Evolutionary conservation across 208 protist species (phyloP), one percentile per base, ranked within the genome.

Genomic region (Leishmania amazonensis): DNA sequence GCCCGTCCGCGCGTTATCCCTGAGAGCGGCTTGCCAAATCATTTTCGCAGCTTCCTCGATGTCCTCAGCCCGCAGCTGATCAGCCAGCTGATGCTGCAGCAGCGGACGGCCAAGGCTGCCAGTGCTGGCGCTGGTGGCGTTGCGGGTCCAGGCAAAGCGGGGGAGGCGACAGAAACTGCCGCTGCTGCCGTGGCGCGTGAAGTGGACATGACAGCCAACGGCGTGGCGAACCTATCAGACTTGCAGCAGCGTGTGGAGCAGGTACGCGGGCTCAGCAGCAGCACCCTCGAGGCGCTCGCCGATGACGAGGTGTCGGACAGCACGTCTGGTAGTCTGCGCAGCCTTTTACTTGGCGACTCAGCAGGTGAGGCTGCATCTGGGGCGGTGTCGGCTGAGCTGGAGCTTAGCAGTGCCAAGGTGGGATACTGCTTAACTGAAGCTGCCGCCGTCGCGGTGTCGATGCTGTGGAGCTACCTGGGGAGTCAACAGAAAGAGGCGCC

Each of bases 341-440:
- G 76, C 21, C 64, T 81, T 17, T 58, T 86, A 9, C 71, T 81
- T 35, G 71, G 42, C 21, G 82, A 81, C 47, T 4, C 58, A 7
- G 77, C 60, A 31, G 60, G 17, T 1, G 42, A 35, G 6, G 31
- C 31, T 35, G 77, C 53, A 24, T 28, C 68, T 9, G 51, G 60
- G 0, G 45, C 76, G 8, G 40, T 58, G 2, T n/a, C 81, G 21
- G 62, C 77, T 3, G 77, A 85, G 49, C 62, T 74, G 75, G 86
- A 85, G 49, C 83, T 85, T 53, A 88, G 85, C 78, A 81, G 78
- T 60, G 75, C 75, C 5, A 82, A 81, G 31, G 71, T 93, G 24
- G 83, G 83, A 45, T 89, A 90, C 78, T 83, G 85, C 40, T 80
- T 93, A 1, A 81, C 81, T 51, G 89, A 91, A 68, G 80, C 77